Conservation (phyloP, 148 eudicot genomes). For the Fallopia convolvulus region DNA sequence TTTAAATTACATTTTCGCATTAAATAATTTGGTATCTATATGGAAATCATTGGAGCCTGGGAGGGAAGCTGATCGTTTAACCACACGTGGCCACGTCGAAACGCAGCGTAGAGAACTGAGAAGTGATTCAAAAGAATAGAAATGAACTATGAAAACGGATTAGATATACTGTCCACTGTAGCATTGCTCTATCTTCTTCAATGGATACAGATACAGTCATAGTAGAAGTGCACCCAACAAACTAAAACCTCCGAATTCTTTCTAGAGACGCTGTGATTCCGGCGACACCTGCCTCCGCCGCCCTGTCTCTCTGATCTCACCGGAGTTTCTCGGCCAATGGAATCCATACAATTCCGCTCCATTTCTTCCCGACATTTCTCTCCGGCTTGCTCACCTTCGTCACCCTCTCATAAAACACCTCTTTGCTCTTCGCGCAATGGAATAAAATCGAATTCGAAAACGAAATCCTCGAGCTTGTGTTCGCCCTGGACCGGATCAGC, state of each 20-base stretch:
- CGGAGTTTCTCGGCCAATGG: conserved; percentile 26
- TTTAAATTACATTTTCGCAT: no score
- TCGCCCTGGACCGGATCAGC: conserved; percentile 27
- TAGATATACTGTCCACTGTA: not conserved
- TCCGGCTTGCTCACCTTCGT: conserved; percentile 19
- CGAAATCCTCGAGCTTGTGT: not conserved
- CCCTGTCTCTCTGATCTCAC: no score
- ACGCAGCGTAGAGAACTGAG: conserved; percentile 5
- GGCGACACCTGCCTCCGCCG: not conserved
- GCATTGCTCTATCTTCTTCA: not conserved
- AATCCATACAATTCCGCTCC: conserved; percentile 28
- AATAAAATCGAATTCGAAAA: not conserved
- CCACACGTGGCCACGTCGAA: not conserved
- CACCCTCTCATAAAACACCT: conserved; percentile 15
- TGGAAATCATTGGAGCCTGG: no score
- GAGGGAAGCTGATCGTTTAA: not conserved
- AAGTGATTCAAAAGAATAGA: not conserved
- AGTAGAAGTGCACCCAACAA: not conserved
- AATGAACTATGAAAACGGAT: not conserved
- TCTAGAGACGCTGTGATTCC: not conserved
- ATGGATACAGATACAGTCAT: not conserved
- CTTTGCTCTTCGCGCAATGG: conserved; percentile 7
- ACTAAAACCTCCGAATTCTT: not conserved
- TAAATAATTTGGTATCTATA: no score
- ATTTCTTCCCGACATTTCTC: conserved; percentile 46